phyloP scores from a whole-genome alignment of 176 grass and related monocot genomes.

The Lolium multiflorum region DNA sequence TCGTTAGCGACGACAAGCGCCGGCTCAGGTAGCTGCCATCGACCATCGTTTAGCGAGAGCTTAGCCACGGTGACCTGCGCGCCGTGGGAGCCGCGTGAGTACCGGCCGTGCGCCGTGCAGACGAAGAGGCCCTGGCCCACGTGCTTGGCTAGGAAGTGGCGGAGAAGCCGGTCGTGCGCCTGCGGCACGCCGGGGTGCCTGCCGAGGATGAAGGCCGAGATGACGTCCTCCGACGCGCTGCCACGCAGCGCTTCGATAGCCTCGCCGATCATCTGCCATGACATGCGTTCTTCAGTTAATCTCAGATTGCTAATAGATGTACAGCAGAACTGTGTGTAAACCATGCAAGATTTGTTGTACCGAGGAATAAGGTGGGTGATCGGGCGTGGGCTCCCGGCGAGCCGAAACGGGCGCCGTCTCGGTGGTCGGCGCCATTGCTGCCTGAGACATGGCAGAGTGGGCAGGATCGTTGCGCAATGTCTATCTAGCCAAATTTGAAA shows the following conservation, averaged over 20 bases:
- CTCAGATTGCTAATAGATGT: background rate
- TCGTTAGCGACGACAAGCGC: background rate
- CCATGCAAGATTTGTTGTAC: background rate
- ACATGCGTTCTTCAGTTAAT: background rate
- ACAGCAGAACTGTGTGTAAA: background rate
- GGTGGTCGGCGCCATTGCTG: background rate
- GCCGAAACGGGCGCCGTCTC: background rate
- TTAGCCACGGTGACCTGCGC: background rate
- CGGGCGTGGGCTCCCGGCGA: background rate
- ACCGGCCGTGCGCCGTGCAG: slow-evolving; percentile 15
- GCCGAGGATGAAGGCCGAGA: slow-evolving; percentile 46
- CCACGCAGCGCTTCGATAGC: slow-evolving; percentile 41
- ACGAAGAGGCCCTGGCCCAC: slow-evolving; percentile 38
- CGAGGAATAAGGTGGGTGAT: background rate
- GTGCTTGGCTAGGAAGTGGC: slow-evolving; percentile 55
- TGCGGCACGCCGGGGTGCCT: slow-evolving; percentile 33
- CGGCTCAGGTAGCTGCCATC: background rate
- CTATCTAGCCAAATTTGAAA: no score
- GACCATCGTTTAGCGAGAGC: background rate
- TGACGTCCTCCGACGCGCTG: slow-evolving; percentile 33
- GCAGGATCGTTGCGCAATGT: background rate
- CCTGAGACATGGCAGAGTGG: background rate
- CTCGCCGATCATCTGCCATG: slow-evolving; percentile 54
- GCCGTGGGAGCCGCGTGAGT: background rate
- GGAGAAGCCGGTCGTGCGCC: slow-evolving; percentile 46